These are phyloP conservation scores for Pseudocercospora eumusae DNA, from an alignment of 2,329 filamentous ascomycete genomes.

Conservation along the genomic window DNA sequence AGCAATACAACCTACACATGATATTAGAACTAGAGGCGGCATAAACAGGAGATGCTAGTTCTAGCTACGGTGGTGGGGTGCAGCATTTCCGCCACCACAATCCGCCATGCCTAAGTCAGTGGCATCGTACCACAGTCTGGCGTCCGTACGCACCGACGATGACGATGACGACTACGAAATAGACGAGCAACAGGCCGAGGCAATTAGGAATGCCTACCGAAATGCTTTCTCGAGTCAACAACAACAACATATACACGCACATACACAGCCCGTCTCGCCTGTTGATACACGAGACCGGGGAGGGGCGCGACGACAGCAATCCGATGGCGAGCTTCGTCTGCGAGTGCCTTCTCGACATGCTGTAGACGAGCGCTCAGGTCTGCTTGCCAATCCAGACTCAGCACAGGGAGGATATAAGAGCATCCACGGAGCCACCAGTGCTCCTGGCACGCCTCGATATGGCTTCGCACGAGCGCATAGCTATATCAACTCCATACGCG, in stretches of 20 bases:
- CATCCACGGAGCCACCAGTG: constrained; percentile 20
- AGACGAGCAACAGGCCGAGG: constrained; percentile 36
- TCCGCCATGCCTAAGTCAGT: constrained; percentile 40
- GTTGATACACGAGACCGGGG: constrained; percentile 31
- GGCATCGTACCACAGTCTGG: constrained; percentile 33
- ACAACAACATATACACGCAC: constrained; percentile 11
- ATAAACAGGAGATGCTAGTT: neutral
- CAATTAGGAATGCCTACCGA: constrained; percentile 40
- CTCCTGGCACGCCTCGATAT: constrained; percentile 34
- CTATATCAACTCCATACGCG: constrained; percentile 31
- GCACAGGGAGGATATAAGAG: constrained; percentile 30
- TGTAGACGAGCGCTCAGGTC: constrained; percentile 50
- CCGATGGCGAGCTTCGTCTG: constrained; percentile 41
- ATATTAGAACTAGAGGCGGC: neutral
- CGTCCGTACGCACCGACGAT: constrained; percentile 41
- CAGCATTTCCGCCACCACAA: constrained; percentile 6
- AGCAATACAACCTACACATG: neutral
- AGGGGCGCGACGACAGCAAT: constrained; percentile 24
- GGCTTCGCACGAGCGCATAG: constrained; percentile 41
- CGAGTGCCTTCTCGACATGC: constrained; percentile 34
- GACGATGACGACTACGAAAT: constrained; percentile 38
- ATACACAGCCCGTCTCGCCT: constrained; percentile 38
- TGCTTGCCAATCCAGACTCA: constrained; percentile 45
- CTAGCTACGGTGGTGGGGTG: neutral
- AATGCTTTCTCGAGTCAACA: constrained; percentile 37